Evolutionary conservation across 768 basidiomycete species (phyloP), one percentile per base, ranked within the genome.

Genomic region (Xerocomus spinulosus): DNA sequence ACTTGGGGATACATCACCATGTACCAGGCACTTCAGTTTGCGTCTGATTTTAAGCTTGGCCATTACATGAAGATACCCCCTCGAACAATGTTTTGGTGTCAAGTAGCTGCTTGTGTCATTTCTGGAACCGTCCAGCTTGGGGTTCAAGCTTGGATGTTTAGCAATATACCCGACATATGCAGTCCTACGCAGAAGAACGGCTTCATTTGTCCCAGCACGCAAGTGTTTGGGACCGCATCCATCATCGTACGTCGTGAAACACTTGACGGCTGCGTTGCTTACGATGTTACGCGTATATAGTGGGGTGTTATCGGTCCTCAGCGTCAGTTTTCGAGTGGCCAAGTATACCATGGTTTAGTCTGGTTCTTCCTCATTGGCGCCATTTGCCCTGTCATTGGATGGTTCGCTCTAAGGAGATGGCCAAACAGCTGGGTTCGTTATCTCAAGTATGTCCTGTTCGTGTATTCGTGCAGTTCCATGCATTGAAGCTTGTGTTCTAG

Each of bases 261-360:
- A 17, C 5, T 20, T 17, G 17, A 26, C 14, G 21, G 20, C 21
- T 15, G 6, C 28, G 40, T 18, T 3, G 21, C 41, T 51, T 17
- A 55, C 20, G 13, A n/a, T n/a, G n/a, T 28, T 30, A 9, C 8
- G 4, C 9, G 8, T 0, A 24, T 32, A 17, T 28, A 62, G 61
- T 88, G 82, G 82, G 85, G 90, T 58, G 85, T 88, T 45, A 87
- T 92, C 49, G 88, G 89, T 9, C 90, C 89, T 24, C 73, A 72
- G n/a, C 74, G 82, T 9, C 82, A 82, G 58, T 91, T 86, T 74
- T 85, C 80, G 3, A 52, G 68, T 18, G 87, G 87, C 17, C 79
- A 82, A 59, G 68, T 83, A 23, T 85, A 84, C 67, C 73, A 81
- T 53, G 67, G 62, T 50, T 72, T 90, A 26, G 60, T 80, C 17